Base-by-base conservation (phyloP, 2,329 filamentous ascomycete species). In the Fusarium algeriense region DNA sequence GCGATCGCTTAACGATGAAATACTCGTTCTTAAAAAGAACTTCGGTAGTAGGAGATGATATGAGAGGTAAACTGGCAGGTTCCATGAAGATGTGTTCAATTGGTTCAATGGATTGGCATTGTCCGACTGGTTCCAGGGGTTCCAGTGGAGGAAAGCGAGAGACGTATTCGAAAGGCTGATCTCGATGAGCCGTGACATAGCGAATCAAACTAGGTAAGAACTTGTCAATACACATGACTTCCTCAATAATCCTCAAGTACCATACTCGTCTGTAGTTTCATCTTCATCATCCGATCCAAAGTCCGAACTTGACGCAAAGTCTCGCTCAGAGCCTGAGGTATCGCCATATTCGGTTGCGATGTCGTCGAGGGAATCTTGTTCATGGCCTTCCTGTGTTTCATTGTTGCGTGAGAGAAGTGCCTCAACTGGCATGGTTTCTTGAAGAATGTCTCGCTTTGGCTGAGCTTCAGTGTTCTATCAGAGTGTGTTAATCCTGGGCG, bases 1-100 rank as follows among this genome's bases (percentile, higher is more conserved):
- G 50, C 0, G 85, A 87, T 13, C 73, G 73, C 5, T 77, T 79
- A 9, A 88, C 73, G 14, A 79, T 70, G 41, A 88, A 82, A 61
- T 73, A 80, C 0, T 78, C 74, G 63, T 86, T 87, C 26, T 76
- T 55, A 41, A 80, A 84, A n/a, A 76, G 54, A 11, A 64, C 50
- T 3, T 62, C 53, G 3, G 40, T 50, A 2, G 60, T 37, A 7
- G n/a, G 19, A 3, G 49, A 48, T 6, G 69, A 68, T 4, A 37
- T 62, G 3, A 66, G 23, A 7, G 69, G 69, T 2, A 67, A 34
- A 8, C 48, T 26, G 14, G 64, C 63, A 17, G 57, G 49, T 10
- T 50, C 40, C 23, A 44, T 30, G 14, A 9, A 6, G 10, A n/a
- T 8, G 20, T 7, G 6, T 6, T 23, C 12, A 30, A 30, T 30